Evolutionary conservation across 2,329 filamentous ascomycete species (phyloP), one percentile per base, ranked within the genome.

Genomic region (Ophiocordyceps camponoti-leonardi): DNA sequence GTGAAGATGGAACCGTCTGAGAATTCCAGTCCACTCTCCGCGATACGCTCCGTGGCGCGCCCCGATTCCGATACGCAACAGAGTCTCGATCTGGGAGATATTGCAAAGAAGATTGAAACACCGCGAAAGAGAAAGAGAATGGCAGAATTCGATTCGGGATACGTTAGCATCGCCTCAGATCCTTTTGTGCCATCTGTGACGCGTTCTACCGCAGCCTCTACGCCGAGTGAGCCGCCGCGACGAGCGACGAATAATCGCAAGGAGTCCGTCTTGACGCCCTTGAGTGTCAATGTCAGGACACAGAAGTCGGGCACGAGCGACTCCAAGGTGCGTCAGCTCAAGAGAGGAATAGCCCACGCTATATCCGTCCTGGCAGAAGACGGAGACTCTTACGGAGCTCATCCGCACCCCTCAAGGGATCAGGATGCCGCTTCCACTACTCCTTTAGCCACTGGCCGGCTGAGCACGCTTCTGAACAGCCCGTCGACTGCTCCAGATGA

Each of bases 81-180:
- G 44, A 81, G 75, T 45, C 66, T 81, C 44, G 78, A 83, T 53
- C 63, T 82, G 1, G 63, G 58, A 14, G 57, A 62, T 16, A 58
- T 60, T 37, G 56, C 49, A 10, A 56, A 59, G 30, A 54, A 45
- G 37, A 52, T 64, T n/a, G 50, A 53, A 22, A 66, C 62, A 1
- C 63, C 63, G 2, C 55, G 62, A 41, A 65, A 65, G 46, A 58
- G 56, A 11, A 60, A 55, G 19, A 50, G 53, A 6, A 30, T 31
- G 41, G 16, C 14, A 19, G n/a, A n/a, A 2, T 7, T 31, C 10
- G 26, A 28, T 16, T 19, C 41, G 7, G 26, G 18, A 43, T 28
- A 30, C 23, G 16, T 31, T 19, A 43, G 26, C 10, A 26, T 31
- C 22, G 46, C 6, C 14, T 22, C 43, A 42, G 4, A 49, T 46